These are phyloP conservation scores for Bryum argenteum DNA, from an alignment of 225 moss, liverwort and hornwort genomes.

Conservation along the genomic window DNA sequence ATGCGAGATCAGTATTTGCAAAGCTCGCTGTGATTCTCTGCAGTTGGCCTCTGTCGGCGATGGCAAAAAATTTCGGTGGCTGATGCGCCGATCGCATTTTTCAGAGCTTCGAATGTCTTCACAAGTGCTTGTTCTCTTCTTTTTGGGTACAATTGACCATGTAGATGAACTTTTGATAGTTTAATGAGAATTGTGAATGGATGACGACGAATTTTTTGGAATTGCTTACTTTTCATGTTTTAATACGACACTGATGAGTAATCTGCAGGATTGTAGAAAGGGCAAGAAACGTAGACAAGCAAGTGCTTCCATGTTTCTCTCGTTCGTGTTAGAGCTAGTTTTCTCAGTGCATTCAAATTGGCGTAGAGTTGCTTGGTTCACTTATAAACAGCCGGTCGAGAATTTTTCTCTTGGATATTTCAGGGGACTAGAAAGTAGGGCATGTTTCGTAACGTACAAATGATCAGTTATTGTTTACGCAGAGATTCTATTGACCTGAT, in stretches of 20 bases:
- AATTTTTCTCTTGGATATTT: constrained; percentile 6
- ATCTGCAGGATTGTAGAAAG: background rate
- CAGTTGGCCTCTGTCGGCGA: background rate
- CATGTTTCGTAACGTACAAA: background rate
- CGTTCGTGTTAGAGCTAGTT: constrained; percentile 4
- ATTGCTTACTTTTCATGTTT: background rate
- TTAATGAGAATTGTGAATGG: constrained; percentile 3
- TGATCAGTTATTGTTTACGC: background rate
- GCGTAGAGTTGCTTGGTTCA: background rate
- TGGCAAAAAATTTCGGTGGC: no score
- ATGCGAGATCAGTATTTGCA: background rate
- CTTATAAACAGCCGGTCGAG: background rate
- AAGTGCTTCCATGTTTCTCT: constrained; percentile 8
- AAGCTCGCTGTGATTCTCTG: background rate
- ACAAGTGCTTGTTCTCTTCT: constrained; percentile 3
- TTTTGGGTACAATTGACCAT: background rate
- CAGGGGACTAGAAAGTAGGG: constrained; percentile 4
- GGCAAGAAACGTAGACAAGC: background rate
- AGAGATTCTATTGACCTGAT: background rate
- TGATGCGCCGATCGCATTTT: background rate
- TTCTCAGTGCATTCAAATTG: background rate
- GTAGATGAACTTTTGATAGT: background rate
- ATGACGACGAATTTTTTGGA: background rate
- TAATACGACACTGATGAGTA: background rate
- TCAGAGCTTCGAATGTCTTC: background rate